Conservation (phyloP, 2,329 filamentous ascomycete genomes). For the Apiospora pterosperma region DNA sequence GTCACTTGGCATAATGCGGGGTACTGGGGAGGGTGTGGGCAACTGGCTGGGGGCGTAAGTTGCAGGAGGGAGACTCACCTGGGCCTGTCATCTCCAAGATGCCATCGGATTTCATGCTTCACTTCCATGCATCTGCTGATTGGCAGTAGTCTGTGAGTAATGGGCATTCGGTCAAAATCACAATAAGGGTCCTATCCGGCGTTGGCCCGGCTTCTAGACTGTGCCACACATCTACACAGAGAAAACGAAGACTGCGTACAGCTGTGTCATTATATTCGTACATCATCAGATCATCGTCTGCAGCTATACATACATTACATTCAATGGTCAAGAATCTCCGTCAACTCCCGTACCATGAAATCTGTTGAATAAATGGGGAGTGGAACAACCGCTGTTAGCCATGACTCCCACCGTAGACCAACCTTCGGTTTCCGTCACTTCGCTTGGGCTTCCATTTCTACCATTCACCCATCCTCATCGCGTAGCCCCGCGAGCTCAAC, state of each 20-base stretch:
- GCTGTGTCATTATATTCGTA: background rate
- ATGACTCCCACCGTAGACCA: background rate
- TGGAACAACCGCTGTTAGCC: background rate
- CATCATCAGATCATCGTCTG: background rate
- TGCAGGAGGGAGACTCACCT: background rate
- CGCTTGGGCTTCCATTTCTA: background rate
- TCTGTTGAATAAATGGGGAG: background rate
- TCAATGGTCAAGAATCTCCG: background rate
- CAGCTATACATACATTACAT: background rate
- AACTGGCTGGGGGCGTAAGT: background rate
- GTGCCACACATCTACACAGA: background rate
- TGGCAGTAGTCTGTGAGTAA: background rate
- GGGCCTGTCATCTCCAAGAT: background rate
- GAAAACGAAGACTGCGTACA: background rate
- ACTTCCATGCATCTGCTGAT: background rate
- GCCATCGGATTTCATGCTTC: background rate
- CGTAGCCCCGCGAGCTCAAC: background rate
- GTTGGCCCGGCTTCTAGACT: background rate
- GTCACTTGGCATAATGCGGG: constrained; percentile 1
- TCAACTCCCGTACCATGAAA: background rate
- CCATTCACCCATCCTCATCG: background rate
- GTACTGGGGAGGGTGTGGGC: background rate
- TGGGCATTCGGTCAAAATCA: background rate
- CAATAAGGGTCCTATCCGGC: background rate
- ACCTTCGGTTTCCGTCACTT: background rate